Evolutionary conservation across 768 basidiomycete species (phyloP).

Genomic region (Lepiota brunneoincarnata): DNA sequence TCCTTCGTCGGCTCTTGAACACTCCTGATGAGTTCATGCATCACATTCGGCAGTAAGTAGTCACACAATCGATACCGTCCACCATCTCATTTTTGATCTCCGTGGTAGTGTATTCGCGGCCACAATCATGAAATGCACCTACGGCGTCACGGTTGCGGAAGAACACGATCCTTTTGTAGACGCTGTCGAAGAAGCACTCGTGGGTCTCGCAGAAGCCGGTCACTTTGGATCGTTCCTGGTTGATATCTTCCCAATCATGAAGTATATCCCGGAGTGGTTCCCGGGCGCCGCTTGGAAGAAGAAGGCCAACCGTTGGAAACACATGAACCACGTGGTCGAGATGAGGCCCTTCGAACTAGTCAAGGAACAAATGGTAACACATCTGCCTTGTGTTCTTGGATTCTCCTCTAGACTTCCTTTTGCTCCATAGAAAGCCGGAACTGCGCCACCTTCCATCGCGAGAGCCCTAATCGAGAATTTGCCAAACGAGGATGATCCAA

Average conservation of each 20-base stretch:
- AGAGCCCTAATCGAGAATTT: no score
- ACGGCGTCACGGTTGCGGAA: conserved; percentile 28
- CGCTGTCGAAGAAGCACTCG: conserved; percentile 25
- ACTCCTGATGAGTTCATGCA: no score
- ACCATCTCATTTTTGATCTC: not conserved
- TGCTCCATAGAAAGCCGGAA: no score
- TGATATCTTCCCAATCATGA: conserved; percentile 30
- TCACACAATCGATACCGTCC: no score
- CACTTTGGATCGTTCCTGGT: conserved; percentile 32
- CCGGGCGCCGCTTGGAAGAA: conserved; percentile 36
- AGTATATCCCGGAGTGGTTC: conserved; percentile 35
- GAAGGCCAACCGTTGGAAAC: conserved; percentile 28
- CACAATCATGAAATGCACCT: conserved; percentile 28
- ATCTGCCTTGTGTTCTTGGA: no score
- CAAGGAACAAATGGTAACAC: conserved; percentile 25
- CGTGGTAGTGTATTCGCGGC: conserved; percentile 29
- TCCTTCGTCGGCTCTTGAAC: conserved; percentile 30
- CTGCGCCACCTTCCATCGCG: no score
- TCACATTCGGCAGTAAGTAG: no score
- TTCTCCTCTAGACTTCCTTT: no score
- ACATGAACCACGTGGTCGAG: conserved; percentile 24
- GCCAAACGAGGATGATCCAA: no score
- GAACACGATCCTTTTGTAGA: conserved; percentile 32
- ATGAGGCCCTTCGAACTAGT: conserved; percentile 31
- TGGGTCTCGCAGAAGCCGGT: conserved; percentile 23